Evolutionary conservation across 1,284 basidiomycete species (phyloP).

Genomic region (Boletellus sp.): DNA sequence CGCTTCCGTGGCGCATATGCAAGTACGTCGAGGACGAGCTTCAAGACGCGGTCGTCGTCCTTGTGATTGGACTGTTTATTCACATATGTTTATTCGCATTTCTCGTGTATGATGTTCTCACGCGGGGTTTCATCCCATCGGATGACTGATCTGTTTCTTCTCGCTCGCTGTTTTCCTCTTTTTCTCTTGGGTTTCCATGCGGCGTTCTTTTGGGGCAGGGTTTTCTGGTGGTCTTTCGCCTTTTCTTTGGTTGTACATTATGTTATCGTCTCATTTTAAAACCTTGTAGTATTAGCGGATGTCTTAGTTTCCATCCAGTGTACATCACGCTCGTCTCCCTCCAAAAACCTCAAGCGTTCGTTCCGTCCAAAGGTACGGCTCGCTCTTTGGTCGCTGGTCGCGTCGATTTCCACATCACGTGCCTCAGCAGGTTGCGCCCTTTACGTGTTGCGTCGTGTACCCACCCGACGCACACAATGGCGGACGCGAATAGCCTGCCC

Average conservation of each 20-base stretch:
- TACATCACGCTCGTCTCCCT: too few species aligned
- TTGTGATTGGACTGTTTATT: slow-evolving; percentile 26
- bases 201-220: slow-evolving; percentile 8
- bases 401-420: not conserved
- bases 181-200: slow-evolving; percentile 8
- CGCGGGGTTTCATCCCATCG: slow-evolving; percentile 23
- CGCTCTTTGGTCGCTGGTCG: too few species aligned
- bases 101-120: slow-evolving; percentile 32
- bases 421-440: too few species aligned
- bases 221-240: not conserved
- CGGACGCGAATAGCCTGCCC: too few species aligned
- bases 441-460: too few species aligned
- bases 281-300: slow-evolving; percentile 19
- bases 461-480: too few species aligned
- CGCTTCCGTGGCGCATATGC: slow-evolving; percentile 15
- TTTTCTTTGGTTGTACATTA: not conserved
- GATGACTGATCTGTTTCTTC: slow-evolving; percentile 16
- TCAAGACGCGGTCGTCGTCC: slow-evolving; percentile 26
- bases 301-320: not conserved
- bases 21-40: slow-evolving; percentile 27
- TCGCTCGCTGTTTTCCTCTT: not conserved
- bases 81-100: slow-evolving; percentile 29
- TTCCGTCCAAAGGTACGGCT: too few species aligned
- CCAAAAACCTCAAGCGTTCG: too few species aligned
- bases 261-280: not conserved